Base-by-base conservation (phyloP, 805 yeast genomes). In the Scheffersomyces coipomensis region DNA sequence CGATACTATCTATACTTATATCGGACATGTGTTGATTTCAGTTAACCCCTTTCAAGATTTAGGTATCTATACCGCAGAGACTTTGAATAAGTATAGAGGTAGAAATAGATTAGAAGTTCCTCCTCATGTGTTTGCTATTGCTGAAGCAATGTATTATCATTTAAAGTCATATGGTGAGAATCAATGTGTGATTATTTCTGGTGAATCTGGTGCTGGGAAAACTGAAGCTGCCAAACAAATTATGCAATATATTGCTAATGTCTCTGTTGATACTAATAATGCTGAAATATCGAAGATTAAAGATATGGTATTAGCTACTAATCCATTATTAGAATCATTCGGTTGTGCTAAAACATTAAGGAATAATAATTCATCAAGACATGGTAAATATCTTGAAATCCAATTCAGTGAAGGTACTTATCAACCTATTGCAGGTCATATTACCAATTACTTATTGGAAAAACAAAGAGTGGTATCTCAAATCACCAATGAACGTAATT, bases 381-480 rank as follows among this genome's bases (percentile, higher is more conserved):
- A 88, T 64, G 97, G 97, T 34, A 88, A 88, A 63, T 93, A 93
- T 62, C 72, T 93, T 33, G 97, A 93, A 64, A 93, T 93, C 48
- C 81, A 79, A 53, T 93, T 93, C 71, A 86, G 88, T 60, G 67
- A 75, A 16, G 41, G 54, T 12, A 78, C 76, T 51, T 86, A 81
- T 54, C 96, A 87, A 60, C 99, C 99, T 3, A 83, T 88, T 30
- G 88, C 96, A 31, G 99, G 97, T 34, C 91, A 89, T 59, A 93
- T 93, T 59, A 93, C 98, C 40, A 93, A 93, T 63, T 93, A 93
- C 60, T 66, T 93, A 46, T 71, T 93, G 47, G 99, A 93, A 58
- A 93, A 93, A 59, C 96, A 88, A 64, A 78, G 99, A 63, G 97
- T 93, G 23, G 99, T 93, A n/a, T 83, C 91, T 24, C 99, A 93